These are phyloP conservation scores for Cercophora samala DNA, from an alignment of 495 filamentous ascomycete species.

Conservation along the genomic window DNA sequence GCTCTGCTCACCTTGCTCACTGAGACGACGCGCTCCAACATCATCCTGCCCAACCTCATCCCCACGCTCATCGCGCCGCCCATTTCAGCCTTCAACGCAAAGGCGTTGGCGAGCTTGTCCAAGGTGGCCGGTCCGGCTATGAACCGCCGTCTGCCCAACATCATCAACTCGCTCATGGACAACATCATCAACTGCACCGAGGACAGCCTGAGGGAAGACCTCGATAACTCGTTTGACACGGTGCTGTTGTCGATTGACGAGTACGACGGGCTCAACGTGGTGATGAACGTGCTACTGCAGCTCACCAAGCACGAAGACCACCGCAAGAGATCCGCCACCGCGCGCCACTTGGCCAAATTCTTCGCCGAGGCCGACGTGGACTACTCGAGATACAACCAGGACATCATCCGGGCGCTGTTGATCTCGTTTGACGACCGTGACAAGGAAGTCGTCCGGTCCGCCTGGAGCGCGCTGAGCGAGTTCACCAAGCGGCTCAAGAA, in stretches of 20 bases:
- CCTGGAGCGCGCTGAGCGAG: slow-evolving; percentile 84
- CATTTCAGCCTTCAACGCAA: slow-evolving; percentile 93
- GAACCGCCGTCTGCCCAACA: slow-evolving; percentile 81
- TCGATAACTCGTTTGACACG: slow-evolving; percentile 76
- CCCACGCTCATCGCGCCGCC: slow-evolving; percentile 85
- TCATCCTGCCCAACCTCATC: slow-evolving; percentile 93
- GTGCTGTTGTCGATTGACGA: slow-evolving; percentile 92
- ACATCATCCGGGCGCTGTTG: slow-evolving; percentile 82
- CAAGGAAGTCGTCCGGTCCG: slow-evolving; percentile 79
- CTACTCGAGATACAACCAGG: slow-evolving; percentile 90
- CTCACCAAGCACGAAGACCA: slow-evolving; percentile 92
- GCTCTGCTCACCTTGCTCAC: slow-evolving; percentile 90
- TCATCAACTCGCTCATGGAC: slow-evolving; percentile 91
- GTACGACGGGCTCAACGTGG: slow-evolving; percentile 88
- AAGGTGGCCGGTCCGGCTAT: slow-evolving; percentile 85
- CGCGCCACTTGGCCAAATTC: slow-evolving; percentile 80
- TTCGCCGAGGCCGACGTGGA: slow-evolving; percentile 78
- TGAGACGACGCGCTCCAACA: slow-evolving; percentile 88
- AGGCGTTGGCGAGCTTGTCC: slow-evolving; percentile 84
- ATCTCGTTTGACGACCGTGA: slow-evolving; percentile 90
- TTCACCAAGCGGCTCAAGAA: slow-evolving; percentile 87
- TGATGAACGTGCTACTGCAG: slow-evolving; percentile 86
- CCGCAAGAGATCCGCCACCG: slow-evolving; percentile 70
- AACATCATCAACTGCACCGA: slow-evolving; percentile 78
- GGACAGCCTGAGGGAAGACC: slow-evolving; percentile 66